Base-by-base conservation (phyloP, 2,329 filamentous ascomycete species). In the Colletotrichum destructivum region DNA sequence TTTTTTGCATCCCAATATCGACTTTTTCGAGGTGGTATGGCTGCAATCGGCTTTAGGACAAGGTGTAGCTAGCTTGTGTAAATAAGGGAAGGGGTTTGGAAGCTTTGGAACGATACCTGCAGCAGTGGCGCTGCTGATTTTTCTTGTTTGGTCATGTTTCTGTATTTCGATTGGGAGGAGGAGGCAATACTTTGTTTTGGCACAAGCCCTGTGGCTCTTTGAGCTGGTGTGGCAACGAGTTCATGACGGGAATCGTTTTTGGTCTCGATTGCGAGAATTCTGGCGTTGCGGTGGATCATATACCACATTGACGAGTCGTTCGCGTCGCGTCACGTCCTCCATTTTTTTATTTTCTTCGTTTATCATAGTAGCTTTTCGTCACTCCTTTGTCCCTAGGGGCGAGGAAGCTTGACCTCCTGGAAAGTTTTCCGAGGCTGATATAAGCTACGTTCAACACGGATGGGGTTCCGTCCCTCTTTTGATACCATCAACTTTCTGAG, bases 271-370 rank as follows among this genome's bases (percentile, higher is more conserved):
- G 44, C 40, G 61, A 59, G 63, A 55, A 57, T 72, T 71, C 23
- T 59, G 70, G 70, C 70, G 70, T 72, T 72, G 57, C 67, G 70
- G 67, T 71, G 66, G 66, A 59, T 62, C 44, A 71, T 71, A 72
- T 72, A 72, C 70, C 70, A 71, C 66, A 62, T 59, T 72, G 66
- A 71, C 60, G 70, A 62, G 70, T 62, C 70, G 61, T 59, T 62
- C 46, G 61, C 49, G 54, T 73, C 59, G 52, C 63, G 69, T 62
- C 64, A 73, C 60, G 59, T 69, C 62, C 56, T 65, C 55, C 42
- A 47, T 70, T 62, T 46, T 56, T 51, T 16, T 51, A 42, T 47
- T 44, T 59, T 47, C 13, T 42, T 52, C 31, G 15, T 3, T 23
- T 15, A 9, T 11, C 26, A 49, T 49, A 15, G 64, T 56, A 49